These are phyloP conservation scores for Hypoxylon rickii DNA, from an alignment of 495 filamentous ascomycete species.

Conservation along the genomic window DNA sequence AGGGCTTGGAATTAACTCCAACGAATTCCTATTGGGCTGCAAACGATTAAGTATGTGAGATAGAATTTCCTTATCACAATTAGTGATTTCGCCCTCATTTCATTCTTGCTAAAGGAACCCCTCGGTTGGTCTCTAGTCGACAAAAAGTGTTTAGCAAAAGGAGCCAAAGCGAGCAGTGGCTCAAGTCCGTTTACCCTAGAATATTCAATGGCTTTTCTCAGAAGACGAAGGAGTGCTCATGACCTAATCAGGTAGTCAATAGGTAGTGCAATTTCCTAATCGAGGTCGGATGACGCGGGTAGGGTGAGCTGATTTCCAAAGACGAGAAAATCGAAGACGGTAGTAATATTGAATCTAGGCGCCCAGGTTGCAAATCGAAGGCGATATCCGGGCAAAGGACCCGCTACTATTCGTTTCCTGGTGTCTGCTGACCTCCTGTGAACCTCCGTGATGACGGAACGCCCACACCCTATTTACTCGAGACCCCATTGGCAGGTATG, in stretches of 20 bases:
- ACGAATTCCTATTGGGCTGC: slow-evolving; percentile 11
- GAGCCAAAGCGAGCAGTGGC: slow-evolving; percentile 2
- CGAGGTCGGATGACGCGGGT: slow-evolving; percentile 23
- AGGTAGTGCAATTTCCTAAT: slow-evolving; percentile 28
- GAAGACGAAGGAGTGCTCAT: slow-evolving; percentile 1
- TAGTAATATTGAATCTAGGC: slow-evolving; percentile 25
- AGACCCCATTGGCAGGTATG: slow-evolving; percentile 10
- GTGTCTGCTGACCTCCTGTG: slow-evolving; percentile 13
- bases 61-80: slow-evolving; percentile 5
- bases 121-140: slow-evolving; percentile 3
- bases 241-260: slow-evolving; percentile 23
- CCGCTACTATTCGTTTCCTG: slow-evolving; percentile 12
- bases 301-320: slow-evolving; percentile 14
- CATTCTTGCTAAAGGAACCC: slow-evolving; percentile 3
- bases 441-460: slow-evolving; percentile 10
- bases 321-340: slow-evolving; percentile 10
- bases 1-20: slow-evolving; percentile 1
- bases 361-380: slow-evolving; percentile 2
- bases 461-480: slow-evolving; percentile 18
- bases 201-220: slow-evolving; percentile 3
- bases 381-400: slow-evolving; percentile 1
- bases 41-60: slow-evolving; percentile 6
- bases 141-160: neutral
- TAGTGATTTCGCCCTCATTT: slow-evolving; percentile 11
- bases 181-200: slow-evolving; percentile 12